phyloP scores from a whole-genome alignment of 208 protist species.

The Leptomonas pyrrhocoris region DNA sequence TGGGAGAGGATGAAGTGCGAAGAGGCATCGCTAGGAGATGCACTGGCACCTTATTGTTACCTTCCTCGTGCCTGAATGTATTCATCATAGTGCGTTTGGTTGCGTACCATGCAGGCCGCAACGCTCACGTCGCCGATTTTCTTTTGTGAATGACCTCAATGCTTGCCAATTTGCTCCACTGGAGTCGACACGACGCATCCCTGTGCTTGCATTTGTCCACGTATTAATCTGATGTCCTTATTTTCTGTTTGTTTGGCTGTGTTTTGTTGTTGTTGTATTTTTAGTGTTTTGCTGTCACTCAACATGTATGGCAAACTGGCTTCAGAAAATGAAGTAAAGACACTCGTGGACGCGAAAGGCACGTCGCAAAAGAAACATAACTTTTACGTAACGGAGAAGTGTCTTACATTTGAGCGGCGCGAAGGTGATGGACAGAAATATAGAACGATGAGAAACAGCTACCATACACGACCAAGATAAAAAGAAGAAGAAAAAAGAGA shows the following conservation, averaged over 20 bases:
- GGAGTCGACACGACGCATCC: no score
- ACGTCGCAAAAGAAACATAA: not conserved
- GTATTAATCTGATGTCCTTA: no score
- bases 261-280: not conserved
- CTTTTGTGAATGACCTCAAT: no score
- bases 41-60: no score
- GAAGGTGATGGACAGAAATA: not conserved
- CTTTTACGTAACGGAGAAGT: not conserved
- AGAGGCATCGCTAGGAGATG: no score
- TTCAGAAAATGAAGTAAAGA: constrained; percentile 2
- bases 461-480: not conserved
- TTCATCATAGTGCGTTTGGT: no score
- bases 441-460: not conserved
- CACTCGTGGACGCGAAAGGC: not conserved
- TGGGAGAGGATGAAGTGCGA: no score
- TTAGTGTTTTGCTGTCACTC: not conserved
- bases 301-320: constrained; percentile 5
- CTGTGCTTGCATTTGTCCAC: no score
- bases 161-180: no score
- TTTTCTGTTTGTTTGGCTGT: not conserved
- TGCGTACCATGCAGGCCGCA: no score
- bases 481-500: not conserved
- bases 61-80: no score
- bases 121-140: no score
- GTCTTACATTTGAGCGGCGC: not conserved